Percentiles rank a stretch among this genome's conserved stretches.
These are phyloP conservation scores for Dichomitus squalens DNA, from an alignment of 1,284 basidiomycete species.

Conservation along the genomic window DNA sequence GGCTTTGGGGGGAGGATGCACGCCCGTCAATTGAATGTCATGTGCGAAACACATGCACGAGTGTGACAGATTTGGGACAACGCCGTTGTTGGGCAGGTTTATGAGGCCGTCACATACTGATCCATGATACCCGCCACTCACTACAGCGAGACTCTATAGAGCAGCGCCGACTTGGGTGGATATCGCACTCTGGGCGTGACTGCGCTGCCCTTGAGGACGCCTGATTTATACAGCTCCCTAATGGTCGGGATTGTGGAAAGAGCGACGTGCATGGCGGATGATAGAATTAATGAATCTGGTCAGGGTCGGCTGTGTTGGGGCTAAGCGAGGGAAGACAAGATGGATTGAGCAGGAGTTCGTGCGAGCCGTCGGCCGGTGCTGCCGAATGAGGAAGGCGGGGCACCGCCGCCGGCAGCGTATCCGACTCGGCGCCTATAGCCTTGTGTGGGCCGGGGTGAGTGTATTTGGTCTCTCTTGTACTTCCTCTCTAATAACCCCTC, in stretches of 20 bases:
- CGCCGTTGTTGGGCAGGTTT: neutral
- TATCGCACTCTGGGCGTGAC: constrained; percentile 34
- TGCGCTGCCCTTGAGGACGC: constrained; percentile 33
- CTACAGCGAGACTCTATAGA: constrained; percentile 64
- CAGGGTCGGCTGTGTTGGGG: too few relatives aligned
- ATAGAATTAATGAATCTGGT: too few relatives aligned
- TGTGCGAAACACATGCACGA: too few relatives aligned
- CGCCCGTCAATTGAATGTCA: too few relatives aligned
- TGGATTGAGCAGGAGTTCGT: neutral
- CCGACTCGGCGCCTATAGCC: constrained; percentile 7
- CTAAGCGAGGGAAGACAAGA: constrained; percentile 1
- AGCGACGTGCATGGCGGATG: constrained; percentile 36
- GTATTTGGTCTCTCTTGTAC: constrained; percentile 32
- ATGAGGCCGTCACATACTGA: constrained; percentile 8
- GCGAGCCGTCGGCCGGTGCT: neutral
- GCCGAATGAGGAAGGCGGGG: constrained; percentile 1
- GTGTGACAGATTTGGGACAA: constrained; percentile 9
- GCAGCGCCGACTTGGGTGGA: constrained; percentile 37
- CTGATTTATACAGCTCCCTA: constrained; percentile 47
- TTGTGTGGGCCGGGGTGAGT: constrained; percentile 1
- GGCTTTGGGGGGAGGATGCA: too few relatives aligned
- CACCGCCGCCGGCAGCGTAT: constrained; percentile 12
- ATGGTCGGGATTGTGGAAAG: constrained; percentile 54
- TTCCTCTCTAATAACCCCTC: constrained; percentile 21
- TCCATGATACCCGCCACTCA: constrained; percentile 38